These are phyloP conservation scores for Acer campestre DNA, from an alignment of 345 rosid species.

Conservation along the genomic window DNA sequence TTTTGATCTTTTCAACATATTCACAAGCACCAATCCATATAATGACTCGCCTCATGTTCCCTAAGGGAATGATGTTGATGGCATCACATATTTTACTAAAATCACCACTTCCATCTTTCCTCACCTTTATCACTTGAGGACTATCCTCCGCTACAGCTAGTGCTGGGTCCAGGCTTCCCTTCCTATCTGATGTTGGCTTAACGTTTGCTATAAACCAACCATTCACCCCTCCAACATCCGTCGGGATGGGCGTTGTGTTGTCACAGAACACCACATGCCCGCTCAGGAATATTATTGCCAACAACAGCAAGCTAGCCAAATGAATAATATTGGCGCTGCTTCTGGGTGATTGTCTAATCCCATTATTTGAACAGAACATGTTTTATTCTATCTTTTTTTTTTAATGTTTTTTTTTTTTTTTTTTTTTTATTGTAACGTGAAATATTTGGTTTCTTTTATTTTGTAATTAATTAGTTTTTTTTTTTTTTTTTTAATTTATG, in stretches of 20 bases:
- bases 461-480: no score
- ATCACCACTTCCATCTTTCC: slow-evolving; percentile 48
- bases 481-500: no score
- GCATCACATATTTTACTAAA: slow-evolving; percentile 57
- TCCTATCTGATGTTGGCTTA: slow-evolving; percentile 34
- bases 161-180: slow-evolving; percentile 44
- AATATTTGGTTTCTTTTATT: not conserved
- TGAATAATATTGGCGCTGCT: not conserved
- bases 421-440: not conserved
- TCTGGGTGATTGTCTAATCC: not conserved
- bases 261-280: not conserved
- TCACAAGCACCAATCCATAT: no score
- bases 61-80: slow-evolving; percentile 40
- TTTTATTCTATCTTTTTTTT: no score
- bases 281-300: not conserved
- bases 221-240: slow-evolving; percentile 20
- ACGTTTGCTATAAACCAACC: slow-evolving; percentile 48
- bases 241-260: slow-evolving; percentile 42
- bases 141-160: slow-evolving; percentile 48
- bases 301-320: not conserved
- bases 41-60: slow-evolving; percentile 55
- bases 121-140: slow-evolving; percentile 41
- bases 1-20: no score
- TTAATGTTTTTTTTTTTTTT: not conserved
- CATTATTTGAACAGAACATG: no score